Conservation (phyloP, 257 asterid genomes). For the Catharanthus roseus region DNA sequence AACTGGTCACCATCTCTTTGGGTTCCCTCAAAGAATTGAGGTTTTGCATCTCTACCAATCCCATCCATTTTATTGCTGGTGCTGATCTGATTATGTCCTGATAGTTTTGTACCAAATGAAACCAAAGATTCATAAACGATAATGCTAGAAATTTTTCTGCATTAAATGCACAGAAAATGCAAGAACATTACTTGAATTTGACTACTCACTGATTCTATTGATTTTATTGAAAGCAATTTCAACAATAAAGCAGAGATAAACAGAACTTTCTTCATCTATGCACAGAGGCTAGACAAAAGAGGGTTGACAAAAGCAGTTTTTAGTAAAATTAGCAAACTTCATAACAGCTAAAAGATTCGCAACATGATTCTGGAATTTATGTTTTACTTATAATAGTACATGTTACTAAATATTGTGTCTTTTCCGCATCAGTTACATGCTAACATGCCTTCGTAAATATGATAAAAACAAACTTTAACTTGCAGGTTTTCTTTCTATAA, state of each 20-base stretch:
- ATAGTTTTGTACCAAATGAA: constrained; percentile 21
- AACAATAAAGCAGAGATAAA: neutral
- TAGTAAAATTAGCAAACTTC: neutral
- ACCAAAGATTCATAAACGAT: neutral
- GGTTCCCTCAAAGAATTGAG: constrained; percentile 34
- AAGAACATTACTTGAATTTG: neutral
- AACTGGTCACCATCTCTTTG: constrained; percentile 31
- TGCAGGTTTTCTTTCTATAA: neutral
- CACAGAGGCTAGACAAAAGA: neutral
- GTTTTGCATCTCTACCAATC: constrained; percentile 26
- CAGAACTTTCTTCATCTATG: neutral
- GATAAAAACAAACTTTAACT: neutral
- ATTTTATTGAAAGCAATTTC: neutral
- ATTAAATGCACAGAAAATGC: neutral
- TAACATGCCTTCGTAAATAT: neutral
- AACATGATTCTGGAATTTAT: neutral
- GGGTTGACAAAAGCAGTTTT: neutral
- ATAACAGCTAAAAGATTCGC: neutral
- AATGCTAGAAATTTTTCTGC: neutral
- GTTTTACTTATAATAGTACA: neutral
- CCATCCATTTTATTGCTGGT: constrained; percentile 46
- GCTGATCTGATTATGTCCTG: constrained; percentile 42
- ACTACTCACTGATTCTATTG: neutral
- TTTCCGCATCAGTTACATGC: neutral
- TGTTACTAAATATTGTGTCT: neutral